Evolutionary conservation across 2,329 filamentous ascomycete genomes (phyloP).

Genomic region (Penicillium sp.): DNA sequence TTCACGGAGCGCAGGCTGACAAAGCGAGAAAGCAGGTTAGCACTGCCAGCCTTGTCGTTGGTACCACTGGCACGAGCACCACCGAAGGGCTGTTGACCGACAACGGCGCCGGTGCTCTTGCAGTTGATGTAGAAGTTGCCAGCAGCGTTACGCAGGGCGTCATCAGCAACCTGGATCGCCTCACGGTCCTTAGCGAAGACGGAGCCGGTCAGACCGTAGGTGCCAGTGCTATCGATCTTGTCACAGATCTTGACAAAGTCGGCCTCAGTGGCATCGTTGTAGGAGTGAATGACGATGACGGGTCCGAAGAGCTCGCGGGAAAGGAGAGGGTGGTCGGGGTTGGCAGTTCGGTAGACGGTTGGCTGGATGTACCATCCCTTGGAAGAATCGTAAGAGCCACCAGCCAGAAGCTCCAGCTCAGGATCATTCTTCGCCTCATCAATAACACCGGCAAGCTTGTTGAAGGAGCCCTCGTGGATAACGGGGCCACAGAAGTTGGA

Average conservation of each 20-base stretch:
- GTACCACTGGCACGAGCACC: slow-evolving; percentile 70
- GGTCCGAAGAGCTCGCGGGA: slow-evolving; percentile 83
- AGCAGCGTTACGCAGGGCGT: slow-evolving; percentile 42
- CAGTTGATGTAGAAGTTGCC: slow-evolving; percentile 52
- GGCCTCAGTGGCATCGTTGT: slow-evolving; percentile 66
- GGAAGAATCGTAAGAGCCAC: slow-evolving; percentile 76
- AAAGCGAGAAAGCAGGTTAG: slow-evolving; percentile 67
- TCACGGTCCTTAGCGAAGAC: slow-evolving; percentile 47
- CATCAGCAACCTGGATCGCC: slow-evolving; percentile 40
- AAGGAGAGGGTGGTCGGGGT: slow-evolving; percentile 74
- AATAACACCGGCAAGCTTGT: slow-evolving; percentile 77
- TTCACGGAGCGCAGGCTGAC: slow-evolving; percentile 71
- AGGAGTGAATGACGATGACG: slow-evolving; percentile 74
- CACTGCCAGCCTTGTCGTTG: slow-evolving; percentile 73
- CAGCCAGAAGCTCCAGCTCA: slow-evolving; percentile 72
- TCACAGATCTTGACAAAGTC: slow-evolving; percentile 66
- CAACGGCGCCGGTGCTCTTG: slow-evolving; percentile 69
- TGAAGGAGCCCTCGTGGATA: slow-evolving; percentile 80
- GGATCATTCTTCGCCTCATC: slow-evolving; percentile 77
- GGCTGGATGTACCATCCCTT: slow-evolving; percentile 84
- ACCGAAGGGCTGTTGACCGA: slow-evolving; percentile 74
- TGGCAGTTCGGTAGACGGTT: slow-evolving; percentile 76
- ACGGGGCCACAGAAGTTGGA: slow-evolving; percentile 85
- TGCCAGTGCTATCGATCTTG: slow-evolving; percentile 46
- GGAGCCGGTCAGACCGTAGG: slow-evolving; percentile 49